Conservation (phyloP, 192 early-diverging fungal species). For the Coemansia sp. region DNA sequence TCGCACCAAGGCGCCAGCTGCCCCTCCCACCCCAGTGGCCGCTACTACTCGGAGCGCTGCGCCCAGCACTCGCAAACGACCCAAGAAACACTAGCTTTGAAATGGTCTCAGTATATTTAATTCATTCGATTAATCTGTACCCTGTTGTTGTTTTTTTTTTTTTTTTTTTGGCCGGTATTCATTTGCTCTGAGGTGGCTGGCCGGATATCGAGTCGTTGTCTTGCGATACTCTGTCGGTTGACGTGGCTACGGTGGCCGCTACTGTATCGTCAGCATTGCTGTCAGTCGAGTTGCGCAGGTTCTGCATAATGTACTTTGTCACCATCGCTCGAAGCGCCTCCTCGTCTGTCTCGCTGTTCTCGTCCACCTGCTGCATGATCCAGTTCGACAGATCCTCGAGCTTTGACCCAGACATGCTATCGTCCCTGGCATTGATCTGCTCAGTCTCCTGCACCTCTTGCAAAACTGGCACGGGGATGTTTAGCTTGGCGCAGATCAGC, state of each 20-base stretch:
- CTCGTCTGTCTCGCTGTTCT: constrained; percentile 60
- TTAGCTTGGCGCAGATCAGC: constrained; percentile 59
- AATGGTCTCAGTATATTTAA: not conserved
- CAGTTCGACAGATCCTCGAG: constrained; percentile 59
- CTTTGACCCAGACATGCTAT: constrained; percentile 42
- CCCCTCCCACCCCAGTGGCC: constrained; percentile 35
- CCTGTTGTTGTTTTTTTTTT: not conserved
- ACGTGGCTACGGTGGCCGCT: constrained; percentile 43
- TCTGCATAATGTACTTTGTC: constrained; percentile 52
- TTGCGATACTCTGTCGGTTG: constrained; percentile 33
- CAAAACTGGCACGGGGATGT: constrained; percentile 57
- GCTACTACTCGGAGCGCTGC: constrained; percentile 30
- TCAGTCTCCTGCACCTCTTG: constrained; percentile 38
- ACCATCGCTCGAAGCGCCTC: constrained; percentile 64
- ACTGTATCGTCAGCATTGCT: constrained; percentile 38
- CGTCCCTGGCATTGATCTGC: constrained; percentile 16
- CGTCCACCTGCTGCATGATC: constrained; percentile 62
- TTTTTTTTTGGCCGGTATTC: not conserved
- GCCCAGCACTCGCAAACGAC: constrained; percentile 33
- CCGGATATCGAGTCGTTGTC: constrained; percentile 31
- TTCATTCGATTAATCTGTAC: not conserved
- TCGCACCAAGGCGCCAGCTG: constrained; percentile 27
- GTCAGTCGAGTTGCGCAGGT: constrained; percentile 33
- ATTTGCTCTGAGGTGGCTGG: constrained; percentile 13
- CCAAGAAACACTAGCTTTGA: constrained; percentile 25